Evolutionary conservation across 108 stramenopile species (phyloP).

Genomic region (Cyclostephanos invisitatus): DNA sequence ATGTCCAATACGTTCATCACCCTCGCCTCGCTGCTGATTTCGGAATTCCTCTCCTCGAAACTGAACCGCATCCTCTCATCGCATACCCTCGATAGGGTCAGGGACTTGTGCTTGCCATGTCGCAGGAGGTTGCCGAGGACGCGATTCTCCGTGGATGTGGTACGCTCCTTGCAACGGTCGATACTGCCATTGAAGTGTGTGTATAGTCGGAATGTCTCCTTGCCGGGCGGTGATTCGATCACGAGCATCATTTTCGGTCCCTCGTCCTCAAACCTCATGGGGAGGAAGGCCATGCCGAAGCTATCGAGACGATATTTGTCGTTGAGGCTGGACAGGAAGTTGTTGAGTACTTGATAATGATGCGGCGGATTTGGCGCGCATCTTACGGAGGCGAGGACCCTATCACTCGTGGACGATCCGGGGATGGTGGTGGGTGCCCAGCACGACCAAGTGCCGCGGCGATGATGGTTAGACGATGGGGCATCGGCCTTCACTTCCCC

Average conservation of each 20-base stretch:
- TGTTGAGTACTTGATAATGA: slow-evolving; percentile 4
- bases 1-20: background rate
- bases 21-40: background rate
- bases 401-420: background rate
- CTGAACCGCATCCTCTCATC: background rate
- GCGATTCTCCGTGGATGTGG: background rate
- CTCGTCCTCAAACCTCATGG: slow-evolving; percentile 8
- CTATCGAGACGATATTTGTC: slow-evolving; percentile 4
- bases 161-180: background rate
- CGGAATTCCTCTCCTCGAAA: slow-evolving; percentile 9
- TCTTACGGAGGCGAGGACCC: background rate
- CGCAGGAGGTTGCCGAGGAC: slow-evolving; percentile 7
- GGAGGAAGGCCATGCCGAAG: slow-evolving; percentile 15
- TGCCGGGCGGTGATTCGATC: slow-evolving; percentile 7
- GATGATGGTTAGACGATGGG: background rate
- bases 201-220: slow-evolving; percentile 17
- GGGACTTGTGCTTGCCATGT: slow-evolving; percentile 16
- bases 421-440: background rate
- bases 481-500: background rate
- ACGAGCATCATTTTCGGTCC: slow-evolving; percentile 9
- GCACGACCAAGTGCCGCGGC: background rate
- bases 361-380: background rate
- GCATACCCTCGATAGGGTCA: slow-evolving; percentile 1
- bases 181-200: slow-evolving; percentile 9
- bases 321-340: slow-evolving; percentile 14